A percentile compares a stretch with the other conserved stretches of the same genome.
Conservation (phyloP, 2,329 filamentous ascomycete genomes). For the Pseudogymnoascus sp. region DNA sequence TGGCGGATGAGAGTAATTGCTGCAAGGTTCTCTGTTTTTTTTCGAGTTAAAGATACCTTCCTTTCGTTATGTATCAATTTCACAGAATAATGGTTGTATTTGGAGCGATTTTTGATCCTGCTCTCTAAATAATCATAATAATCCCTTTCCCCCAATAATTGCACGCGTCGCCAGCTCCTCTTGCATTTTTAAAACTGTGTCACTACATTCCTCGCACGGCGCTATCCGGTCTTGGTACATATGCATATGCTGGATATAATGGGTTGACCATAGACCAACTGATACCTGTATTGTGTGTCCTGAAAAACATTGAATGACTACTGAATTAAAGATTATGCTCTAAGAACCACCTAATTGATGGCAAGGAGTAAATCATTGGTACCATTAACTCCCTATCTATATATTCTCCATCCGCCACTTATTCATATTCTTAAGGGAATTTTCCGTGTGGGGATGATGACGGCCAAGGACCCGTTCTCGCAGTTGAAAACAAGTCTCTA, state of each 20-base stretch:
- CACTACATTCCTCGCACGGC: background rate
- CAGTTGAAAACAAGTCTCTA: background rate
- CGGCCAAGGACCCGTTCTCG: background rate
- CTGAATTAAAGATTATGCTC: background rate
- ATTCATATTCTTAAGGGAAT: background rate
- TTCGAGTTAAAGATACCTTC: background rate
- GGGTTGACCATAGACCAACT: background rate
- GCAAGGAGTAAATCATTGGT: background rate
- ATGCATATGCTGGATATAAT: background rate
- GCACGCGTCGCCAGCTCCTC: background rate
- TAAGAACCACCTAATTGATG: background rate
- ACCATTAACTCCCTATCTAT: slow-evolving; percentile 9
- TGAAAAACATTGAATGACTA: background rate
- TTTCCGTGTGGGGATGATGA: background rate
- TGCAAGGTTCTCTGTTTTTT: background rate
- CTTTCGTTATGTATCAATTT: background rate
- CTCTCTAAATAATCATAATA: background rate
- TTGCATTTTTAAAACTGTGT: background rate
- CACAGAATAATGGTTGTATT: background rate
- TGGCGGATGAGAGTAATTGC: background rate
- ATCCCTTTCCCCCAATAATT: background rate
- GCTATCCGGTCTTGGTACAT: background rate
- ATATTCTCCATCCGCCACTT: background rate
- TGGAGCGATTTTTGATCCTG: background rate
- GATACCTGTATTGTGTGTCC: background rate